Percentiles rank a stretch among this genome's conserved stretches.
Conservation (phyloP, 1,284 basidiomycete species). For the Hymenochaete sp. region DNA sequence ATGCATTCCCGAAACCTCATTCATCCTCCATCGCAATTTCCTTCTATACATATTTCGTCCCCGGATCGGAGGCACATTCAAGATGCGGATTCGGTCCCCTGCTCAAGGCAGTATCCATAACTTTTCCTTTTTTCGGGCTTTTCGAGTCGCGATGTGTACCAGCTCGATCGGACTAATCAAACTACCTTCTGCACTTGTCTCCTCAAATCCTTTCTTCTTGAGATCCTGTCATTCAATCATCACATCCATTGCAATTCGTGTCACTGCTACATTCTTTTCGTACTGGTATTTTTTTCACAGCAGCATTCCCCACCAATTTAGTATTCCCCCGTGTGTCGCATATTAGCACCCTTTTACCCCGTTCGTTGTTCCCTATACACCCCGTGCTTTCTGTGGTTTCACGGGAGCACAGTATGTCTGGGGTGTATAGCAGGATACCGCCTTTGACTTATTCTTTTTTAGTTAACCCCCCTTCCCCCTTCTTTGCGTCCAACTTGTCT, state of each 20-base stretch:
- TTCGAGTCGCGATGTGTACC: slow-evolving; percentile 15
- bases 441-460: slow-evolving; percentile 19
- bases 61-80: slow-evolving; percentile 11
- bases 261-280: slow-evolving; percentile 17
- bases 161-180: slow-evolving; percentile 13
- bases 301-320: slow-evolving; percentile 18
- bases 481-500: slow-evolving; percentile 10
- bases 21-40: slow-evolving; percentile 20
- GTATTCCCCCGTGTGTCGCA: slow-evolving; percentile 11
- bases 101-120: slow-evolving; percentile 7
- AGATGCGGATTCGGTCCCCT: slow-evolving; percentile 7
- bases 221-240: slow-evolving; percentile 23
- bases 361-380: too few relatives aligned
- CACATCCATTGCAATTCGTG: slow-evolving; percentile 10
- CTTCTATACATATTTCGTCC: slow-evolving; percentile 14
- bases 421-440: slow-evolving; percentile 8
- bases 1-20: slow-evolving; percentile 22
- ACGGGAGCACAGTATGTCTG: slow-evolving; percentile 13
- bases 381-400: slow-evolving; percentile 14
- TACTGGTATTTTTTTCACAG: slow-evolving; percentile 26
- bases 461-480: too few relatives aligned
- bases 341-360: slow-evolving; percentile 25
- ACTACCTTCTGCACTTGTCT: slow-evolving; percentile 9
- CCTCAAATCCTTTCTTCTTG: slow-evolving; percentile 21
- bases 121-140: slow-evolving; percentile 12